Base-by-base conservation (phyloP, 164 flowering plant genomes). In the Cinnamomum micranthum region DNA sequence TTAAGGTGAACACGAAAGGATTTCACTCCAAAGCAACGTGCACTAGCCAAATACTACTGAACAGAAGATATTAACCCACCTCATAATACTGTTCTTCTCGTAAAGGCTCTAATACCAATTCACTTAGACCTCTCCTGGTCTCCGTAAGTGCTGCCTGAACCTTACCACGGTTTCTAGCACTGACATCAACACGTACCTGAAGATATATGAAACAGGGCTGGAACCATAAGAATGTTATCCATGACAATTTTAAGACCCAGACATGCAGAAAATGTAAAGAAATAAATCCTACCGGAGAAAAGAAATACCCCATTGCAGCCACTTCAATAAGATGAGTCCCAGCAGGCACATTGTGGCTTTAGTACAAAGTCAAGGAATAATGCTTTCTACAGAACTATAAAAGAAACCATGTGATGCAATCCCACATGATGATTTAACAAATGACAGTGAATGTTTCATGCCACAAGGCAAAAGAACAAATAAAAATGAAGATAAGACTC, bases 301-400 rank as follows among this genome's bases (percentile, higher is more conserved):
- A 92, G 87, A 94, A 91, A 83, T 85, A 90, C 72, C 97, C 99
- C 69, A 86, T 73, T 6, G 94, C 92, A 71, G 86, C 84, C 74
- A 96, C 97, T 88, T 95, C 99, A 82, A 96, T 91, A 6, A 96
- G 89, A 88, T 96, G 99, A 80, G 99, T 96, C 63, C 99, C 99
- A 1, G 98, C 94, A 77, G 97, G 87, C 74, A 96, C 93, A 74
- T 94, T 86, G 73, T 90, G 87, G 88, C 99, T 96, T 77, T 73
- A 73, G 74, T 41, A 75, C 63, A 72, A 71, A 10, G 82, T 90
- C 77, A 90, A 87, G 90, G 90, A 85, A 76, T 75, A 65, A 72
- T 2, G 15, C 14, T 17, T 47, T 41, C 10, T 41, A 7, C 47
- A 1, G 47, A 41, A 41, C 11, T 41, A 41, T 41, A 41, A 41